Evolutionary conservation across 73 alveolate species (phyloP).

Genomic region (Blepharisma stoltei): DNA sequence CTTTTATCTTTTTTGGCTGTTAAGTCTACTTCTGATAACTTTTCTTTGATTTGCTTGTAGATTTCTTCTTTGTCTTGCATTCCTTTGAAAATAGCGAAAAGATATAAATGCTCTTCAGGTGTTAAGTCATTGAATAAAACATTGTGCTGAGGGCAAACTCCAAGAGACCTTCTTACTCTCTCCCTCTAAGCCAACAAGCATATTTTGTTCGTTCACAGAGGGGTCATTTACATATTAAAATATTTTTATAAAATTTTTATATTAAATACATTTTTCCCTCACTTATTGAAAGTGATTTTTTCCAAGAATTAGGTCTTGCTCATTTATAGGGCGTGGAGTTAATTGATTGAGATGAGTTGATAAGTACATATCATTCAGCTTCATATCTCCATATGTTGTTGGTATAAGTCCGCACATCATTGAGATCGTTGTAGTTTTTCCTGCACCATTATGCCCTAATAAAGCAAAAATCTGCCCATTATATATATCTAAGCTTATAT

Average conservation of each 20-base stretch:
- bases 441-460: constrained; percentile 98
- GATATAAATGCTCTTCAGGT: constrained; percentile 66
- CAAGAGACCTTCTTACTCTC: constrained; percentile 56
- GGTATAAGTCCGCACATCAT: constrained; percentile 88
- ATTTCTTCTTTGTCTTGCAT: constrained; percentile 31
- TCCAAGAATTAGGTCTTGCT: too few species aligned
- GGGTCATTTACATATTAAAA: too few species aligned
- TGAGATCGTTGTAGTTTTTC: constrained; percentile 94
- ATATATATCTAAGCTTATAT: constrained; percentile 63
- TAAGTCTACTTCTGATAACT: constrained; percentile 34
- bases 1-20: constrained; percentile 38
- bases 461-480: constrained; percentile 89
- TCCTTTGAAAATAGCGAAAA: constrained; percentile 68
- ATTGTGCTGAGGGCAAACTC: constrained; percentile 84
- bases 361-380: constrained; percentile 69
- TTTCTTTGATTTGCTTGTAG: background rate
- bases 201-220: constrained; percentile 27
- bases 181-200: too few species aligned
- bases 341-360: constrained; percentile 55
- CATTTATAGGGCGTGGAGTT: too few species aligned
- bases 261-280: too few species aligned
- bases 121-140: constrained; percentile 70
- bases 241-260: too few species aligned
- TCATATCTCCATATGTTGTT: constrained; percentile 77
- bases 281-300: too few species aligned